Base-by-base conservation (phyloP, 495 filamentous ascomycete genomes). In the Chaetomium tenue region DNA sequence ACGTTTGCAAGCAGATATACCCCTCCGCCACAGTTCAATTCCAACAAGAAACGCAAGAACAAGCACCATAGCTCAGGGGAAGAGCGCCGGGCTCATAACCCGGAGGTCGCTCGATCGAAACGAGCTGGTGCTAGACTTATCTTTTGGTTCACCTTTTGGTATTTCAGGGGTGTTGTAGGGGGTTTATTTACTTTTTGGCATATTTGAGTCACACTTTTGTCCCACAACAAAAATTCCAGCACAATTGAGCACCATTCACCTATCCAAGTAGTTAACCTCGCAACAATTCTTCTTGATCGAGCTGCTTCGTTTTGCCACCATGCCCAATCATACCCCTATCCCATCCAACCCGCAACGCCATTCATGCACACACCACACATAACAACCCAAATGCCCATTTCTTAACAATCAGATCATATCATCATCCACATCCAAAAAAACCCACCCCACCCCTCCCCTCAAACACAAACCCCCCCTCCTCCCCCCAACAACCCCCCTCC, bases 61-160 rank as follows among this genome's bases (percentile, higher is more conserved):
- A 74, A 77, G 78, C 76, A 74, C 71, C 70, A 68, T 79, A 73
- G 76, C 76, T 75, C 78, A 79, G 75, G 60, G 76, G 77, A 77
- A 79, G 77, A 71, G 72, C 74, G 76, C 75, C 74, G 78, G 75
- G 75, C 75, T 79, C 77, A 75, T 80, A 79, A 80, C 75, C 73
- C 78, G 76, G 76, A 79, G 78, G 78, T 69, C 75, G 68, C 76
- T 68, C 63, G 75, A 78, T 79, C 75, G 77, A 78, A 79, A 79
- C 76, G 68, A 72, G 76, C 71, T 68, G 68, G 22, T 72, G 77
- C 74, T 75, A 77, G 69, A 39, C 15, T 48, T 33, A 59, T 63
- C 61, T 63, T 68, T 63, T 69, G 74, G 58, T 3, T 6, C 6
- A 2, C 28, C 28, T 30, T 30, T 7, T 47, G 4, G 16, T 16